Conservation (phyloP, 306 rosid species). For the Datisca glomerata region DNA sequence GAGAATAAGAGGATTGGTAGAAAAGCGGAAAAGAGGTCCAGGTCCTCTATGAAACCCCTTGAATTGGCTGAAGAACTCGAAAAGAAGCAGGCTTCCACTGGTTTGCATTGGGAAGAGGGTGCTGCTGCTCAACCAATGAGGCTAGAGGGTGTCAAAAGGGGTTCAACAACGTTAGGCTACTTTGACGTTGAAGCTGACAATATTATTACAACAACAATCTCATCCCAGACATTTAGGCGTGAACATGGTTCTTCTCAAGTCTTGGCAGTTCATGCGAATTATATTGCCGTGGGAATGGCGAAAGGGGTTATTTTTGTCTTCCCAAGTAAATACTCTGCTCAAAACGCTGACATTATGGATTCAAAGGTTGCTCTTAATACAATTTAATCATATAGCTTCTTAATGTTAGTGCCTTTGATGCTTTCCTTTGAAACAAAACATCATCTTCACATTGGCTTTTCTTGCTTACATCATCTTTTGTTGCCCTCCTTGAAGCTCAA, state of each 20-base stretch:
- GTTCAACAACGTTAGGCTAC: constrained; percentile 73
- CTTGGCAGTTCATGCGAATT: constrained; percentile 70
- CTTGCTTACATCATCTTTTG: no score
- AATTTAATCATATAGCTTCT: not conserved
- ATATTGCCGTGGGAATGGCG: constrained; percentile 83
- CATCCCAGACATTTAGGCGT: constrained; percentile 57
- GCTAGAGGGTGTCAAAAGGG: constrained; percentile 86
- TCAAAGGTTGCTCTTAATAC: constrained; percentile 41
- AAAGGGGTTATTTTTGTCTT: constrained; percentile 65
- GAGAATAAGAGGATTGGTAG: constrained; percentile 33
- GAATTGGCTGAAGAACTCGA: constrained; percentile 81
- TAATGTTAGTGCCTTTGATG: not conserved
- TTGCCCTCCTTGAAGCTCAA: no score
- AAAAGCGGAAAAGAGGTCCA: constrained; percentile 34
- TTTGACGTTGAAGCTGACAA: constrained; percentile 60
- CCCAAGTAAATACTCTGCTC: constrained; percentile 73
- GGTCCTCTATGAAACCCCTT: constrained; percentile 42
- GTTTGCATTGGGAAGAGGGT: constrained; percentile 86
- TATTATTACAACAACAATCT: constrained; percentile 48
- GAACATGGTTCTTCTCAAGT: constrained; percentile 89
- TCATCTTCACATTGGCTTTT: no score
- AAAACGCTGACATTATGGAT: constrained; percentile 64
- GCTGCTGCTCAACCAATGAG: constrained; percentile 99
- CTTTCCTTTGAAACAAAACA: no score
- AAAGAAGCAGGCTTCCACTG: constrained; percentile 87